Conservation (phyloP, 805 yeast genomes). For the Candida fluviatilis region DNA sequence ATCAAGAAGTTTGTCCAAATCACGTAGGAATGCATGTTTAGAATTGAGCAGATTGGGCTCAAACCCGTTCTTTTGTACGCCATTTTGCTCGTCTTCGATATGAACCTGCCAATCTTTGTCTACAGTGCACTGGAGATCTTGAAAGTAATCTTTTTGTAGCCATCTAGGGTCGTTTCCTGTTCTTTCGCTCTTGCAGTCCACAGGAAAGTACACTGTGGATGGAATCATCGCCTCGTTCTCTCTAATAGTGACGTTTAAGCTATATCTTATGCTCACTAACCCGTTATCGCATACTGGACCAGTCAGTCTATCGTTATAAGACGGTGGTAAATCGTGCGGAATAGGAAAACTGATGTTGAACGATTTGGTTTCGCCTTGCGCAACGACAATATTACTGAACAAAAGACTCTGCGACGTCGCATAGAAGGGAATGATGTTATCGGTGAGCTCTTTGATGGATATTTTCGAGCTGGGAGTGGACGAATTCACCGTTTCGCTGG, state of each 20-base stretch:
- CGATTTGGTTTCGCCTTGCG: conserved; percentile 13
- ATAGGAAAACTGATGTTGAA: conserved; percentile 23
- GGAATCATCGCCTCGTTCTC: conserved; percentile 14
- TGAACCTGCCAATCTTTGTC: conserved; percentile 28
- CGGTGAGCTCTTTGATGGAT: conserved; percentile 23
- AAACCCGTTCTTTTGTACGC: neutral
- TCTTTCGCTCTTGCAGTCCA: conserved; percentile 21
- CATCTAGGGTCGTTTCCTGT: conserved; percentile 23
- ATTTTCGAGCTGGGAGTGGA: conserved; percentile 8
- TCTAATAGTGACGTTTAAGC: conserved; percentile 31
- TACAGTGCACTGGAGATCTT: conserved; percentile 13
- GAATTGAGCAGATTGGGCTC: conserved; percentile 5
- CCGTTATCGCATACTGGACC: conserved; percentile 38
- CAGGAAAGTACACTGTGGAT: conserved; percentile 32
- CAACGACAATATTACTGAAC: conserved; percentile 27
- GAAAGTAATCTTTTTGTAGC: conserved; percentile 26
- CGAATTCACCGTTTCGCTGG: conserved; percentile 11
- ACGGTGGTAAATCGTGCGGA: conserved; percentile 29
- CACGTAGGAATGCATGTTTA: conserved; percentile 22
- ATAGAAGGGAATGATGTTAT: conserved; percentile 35
- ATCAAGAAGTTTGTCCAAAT: conserved; percentile 27
- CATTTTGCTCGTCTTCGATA: conserved; percentile 4
- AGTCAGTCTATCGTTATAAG: conserved; percentile 39
- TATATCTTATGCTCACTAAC: conserved; percentile 31
- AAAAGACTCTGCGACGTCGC: conserved; percentile 36